Conservation (phyloP, 192 early-diverging fungal species). For the Phlyctochytrium bullatum region DNA sequence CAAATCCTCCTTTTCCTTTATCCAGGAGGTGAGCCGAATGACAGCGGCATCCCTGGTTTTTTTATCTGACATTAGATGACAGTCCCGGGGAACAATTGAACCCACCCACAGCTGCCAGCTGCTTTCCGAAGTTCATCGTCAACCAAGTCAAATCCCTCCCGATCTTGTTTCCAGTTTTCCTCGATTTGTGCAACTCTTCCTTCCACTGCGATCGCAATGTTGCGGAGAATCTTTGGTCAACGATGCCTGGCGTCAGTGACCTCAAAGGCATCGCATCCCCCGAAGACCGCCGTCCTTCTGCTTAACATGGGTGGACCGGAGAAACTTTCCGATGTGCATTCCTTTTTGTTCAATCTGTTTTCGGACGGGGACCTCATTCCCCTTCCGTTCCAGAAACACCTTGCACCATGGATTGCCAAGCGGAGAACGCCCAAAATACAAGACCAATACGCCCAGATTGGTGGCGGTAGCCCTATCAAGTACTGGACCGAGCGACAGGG, state of each 20-base stretch:
- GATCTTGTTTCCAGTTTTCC: too few species aligned
- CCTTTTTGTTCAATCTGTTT: constrained; percentile 83
- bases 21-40: constrained; percentile 53
- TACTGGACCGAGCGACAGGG: constrained; percentile 90
- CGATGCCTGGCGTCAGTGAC: too few species aligned
- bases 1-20: constrained; percentile 52
- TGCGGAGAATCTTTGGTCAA: too few species aligned
- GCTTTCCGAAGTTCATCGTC: too few species aligned
- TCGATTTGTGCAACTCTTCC: too few species aligned
- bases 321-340: constrained; percentile 70
- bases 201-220: too few species aligned
- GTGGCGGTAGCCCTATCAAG: constrained; percentile 91
- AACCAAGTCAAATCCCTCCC: too few species aligned
- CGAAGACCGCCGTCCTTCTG: constrained; percentile 74
- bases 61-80: too few species aligned
- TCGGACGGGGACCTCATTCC: constrained; percentile 90
- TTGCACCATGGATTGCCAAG: constrained; percentile 75
- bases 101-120: too few species aligned
- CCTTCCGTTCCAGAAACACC: constrained; percentile 72
- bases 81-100: too few species aligned
- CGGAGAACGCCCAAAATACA: constrained; percentile 81
- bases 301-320: constrained; percentile 94
- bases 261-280: too few species aligned
- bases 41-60: constrained; percentile 72
- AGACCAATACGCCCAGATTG: constrained; percentile 89